Percentiles rank a stretch among this genome's conserved stretches.
Evolutionary conservation across 352 stramenopile species (phyloP).

Genomic region (Pythium monospermum): DNA sequence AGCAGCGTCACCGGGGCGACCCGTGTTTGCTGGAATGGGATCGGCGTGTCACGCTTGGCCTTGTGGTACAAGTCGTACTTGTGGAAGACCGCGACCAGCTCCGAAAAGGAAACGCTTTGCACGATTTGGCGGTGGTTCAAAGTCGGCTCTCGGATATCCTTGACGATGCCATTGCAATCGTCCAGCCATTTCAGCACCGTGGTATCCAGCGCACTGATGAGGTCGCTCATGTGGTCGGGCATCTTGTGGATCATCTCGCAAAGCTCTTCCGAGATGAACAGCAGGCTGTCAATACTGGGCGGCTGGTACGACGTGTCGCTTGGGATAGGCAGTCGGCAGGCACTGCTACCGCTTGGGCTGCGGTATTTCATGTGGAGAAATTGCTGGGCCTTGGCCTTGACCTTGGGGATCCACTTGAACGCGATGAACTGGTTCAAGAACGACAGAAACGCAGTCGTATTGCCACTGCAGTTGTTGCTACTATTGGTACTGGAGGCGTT

Average conservation of each 20-base stretch:
- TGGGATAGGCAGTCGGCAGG: conserved; percentile 51
- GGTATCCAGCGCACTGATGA: conserved; percentile 56
- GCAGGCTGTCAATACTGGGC: conserved; percentile 67
- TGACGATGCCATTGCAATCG: conserved; percentile 62
- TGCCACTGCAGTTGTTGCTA: too few relatives aligned
- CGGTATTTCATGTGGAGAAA: conserved; percentile 57
- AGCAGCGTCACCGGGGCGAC: conserved; percentile 23
- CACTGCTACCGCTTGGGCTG: conserved; percentile 31
- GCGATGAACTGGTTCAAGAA: conserved; percentile 68
- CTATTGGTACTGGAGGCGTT: too few relatives aligned
- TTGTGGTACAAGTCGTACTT: conserved; percentile 62
- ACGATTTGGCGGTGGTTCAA: conserved; percentile 61
- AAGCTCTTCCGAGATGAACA: conserved; percentile 62
- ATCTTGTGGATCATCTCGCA: conserved; percentile 71
- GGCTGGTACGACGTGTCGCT: conserved; percentile 75
- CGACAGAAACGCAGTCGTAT: conserved; percentile 30
- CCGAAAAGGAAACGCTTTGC: conserved; percentile 51
- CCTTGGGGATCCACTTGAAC: conserved; percentile 72
- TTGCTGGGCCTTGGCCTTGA: conserved; percentile 64
- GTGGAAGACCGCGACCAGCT: conserved; percentile 57
- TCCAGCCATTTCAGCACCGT: conserved; percentile 68
- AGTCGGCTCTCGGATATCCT: conserved; percentile 71
- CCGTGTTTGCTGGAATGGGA: conserved; percentile 51
- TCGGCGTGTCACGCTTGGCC: conserved; percentile 44
- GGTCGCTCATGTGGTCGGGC: conserved; percentile 49